These are phyloP conservation scores for Allomyces macrogynus DNA, from an alignment of 192 early-diverging fungal genomes.

Conservation along the genomic window DNA sequence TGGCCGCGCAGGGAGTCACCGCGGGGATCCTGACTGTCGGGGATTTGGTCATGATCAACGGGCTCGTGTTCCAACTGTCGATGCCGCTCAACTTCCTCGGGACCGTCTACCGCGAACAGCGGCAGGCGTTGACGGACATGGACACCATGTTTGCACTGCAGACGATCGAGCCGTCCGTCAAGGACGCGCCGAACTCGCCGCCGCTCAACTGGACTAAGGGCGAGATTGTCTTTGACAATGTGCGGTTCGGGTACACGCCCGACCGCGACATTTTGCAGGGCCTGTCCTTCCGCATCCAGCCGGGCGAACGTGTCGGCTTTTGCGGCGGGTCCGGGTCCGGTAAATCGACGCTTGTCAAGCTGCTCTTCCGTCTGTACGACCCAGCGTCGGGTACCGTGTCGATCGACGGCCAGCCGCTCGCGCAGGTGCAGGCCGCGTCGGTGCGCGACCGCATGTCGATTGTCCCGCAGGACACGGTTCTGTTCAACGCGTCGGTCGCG, in stretches of 20 bases:
- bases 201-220: conserved; percentile 19
- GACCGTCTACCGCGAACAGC: conserved; percentile 87
- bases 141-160: conserved; percentile 83
- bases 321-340: conserved; percentile 51
- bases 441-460: conserved; percentile 64
- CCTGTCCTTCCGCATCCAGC: conserved; percentile 61
- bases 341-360: conserved; percentile 59
- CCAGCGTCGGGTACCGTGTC: conserved; percentile 55
- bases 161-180: conserved; percentile 25
- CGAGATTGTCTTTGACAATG: conserved; percentile 67
- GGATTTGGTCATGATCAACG: conserved; percentile 97
- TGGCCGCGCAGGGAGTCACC: conserved; percentile 75
- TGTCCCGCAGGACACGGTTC: conserved; percentile 51
- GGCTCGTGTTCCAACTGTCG: conserved; percentile 91
- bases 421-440: conserved; percentile 54
- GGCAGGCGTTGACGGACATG: conserved; percentile 92
- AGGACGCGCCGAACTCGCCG: conserved; percentile 10
- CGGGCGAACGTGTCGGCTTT: conserved; percentile 71
- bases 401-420: conserved; percentile 69
- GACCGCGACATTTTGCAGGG: conserved; percentile 34
- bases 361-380: conserved; percentile 90
- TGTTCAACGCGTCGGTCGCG: conserved; percentile 83
- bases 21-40: conserved; percentile 71
- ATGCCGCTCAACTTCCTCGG: conserved; percentile 96
- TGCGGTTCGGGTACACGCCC: conserved; percentile 69